phyloP scores from a whole-genome alignment of 441 rosid species.

The Omphalea diandra region DNA sequence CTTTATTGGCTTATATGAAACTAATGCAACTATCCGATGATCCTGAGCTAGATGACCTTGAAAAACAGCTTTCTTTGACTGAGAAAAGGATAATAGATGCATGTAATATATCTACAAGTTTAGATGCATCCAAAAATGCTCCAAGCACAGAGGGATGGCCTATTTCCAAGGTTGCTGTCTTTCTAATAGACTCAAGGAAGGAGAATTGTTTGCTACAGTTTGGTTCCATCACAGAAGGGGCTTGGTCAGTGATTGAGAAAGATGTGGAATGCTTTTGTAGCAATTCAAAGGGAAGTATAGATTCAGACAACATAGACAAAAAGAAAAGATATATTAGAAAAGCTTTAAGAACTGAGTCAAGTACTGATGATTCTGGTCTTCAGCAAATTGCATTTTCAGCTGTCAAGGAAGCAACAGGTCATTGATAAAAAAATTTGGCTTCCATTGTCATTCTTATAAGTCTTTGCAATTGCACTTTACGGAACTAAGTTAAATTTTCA shows the following conservation, averaged over 20 bases:
- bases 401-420: slow-evolving; percentile 63
- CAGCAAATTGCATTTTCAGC: slow-evolving; percentile 62
- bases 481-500: neutral
- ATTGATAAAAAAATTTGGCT: slow-evolving; percentile 10
- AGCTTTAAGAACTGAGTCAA: slow-evolving; percentile 26
- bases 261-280: slow-evolving; percentile 30
- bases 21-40: slow-evolving; percentile 40
- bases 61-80: slow-evolving; percentile 43
- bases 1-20: slow-evolving; percentile 49
- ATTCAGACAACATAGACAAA: slow-evolving; percentile 29
- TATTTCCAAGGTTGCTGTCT: slow-evolving; percentile 53
- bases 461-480: neutral
- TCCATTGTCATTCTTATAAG: no score
- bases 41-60: slow-evolving; percentile 34
- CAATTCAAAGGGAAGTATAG: slow-evolving; percentile 25
- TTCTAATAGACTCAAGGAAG: slow-evolving; percentile 57
- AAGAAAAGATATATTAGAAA: slow-evolving; percentile 38
- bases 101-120: slow-evolving; percentile 50
- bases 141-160: slow-evolving; percentile 53
- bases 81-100: slow-evolving; percentile 71
- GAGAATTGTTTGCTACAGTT: slow-evolving; percentile 51
- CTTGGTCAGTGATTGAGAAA: slow-evolving; percentile 80
- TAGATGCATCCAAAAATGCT: slow-evolving; percentile 45
- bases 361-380: slow-evolving; percentile 39
- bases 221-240: slow-evolving; percentile 55